These are phyloP conservation scores for Penstemon davidsonii DNA, from an alignment of 257 asterid genomes.

Conservation along the genomic window DNA sequence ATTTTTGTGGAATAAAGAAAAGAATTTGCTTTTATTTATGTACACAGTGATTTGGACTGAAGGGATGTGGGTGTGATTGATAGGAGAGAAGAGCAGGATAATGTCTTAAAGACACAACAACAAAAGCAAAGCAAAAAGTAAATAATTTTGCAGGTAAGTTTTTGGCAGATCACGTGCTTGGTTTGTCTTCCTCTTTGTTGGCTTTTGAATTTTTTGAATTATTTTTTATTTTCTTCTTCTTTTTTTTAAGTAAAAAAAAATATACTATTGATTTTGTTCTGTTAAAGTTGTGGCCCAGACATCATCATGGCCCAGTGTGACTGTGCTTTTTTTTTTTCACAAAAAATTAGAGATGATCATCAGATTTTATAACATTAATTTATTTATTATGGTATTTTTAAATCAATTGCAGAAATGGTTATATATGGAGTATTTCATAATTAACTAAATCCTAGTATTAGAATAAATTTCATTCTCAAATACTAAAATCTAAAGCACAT, in stretches of 20 bases:
- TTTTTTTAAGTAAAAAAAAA: conserved; percentile 21
- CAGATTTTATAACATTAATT: too few relatives aligned
- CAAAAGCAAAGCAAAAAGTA: conserved; percentile 28
- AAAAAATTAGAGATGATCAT: too few relatives aligned
- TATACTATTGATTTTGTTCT: conserved; percentile 33
- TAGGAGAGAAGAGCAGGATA: conserved; percentile 44
- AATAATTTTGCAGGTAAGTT: conserved; percentile 32
- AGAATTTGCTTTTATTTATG: conserved; percentile 20
- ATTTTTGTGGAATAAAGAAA: conserved; percentile 38
- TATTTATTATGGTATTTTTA: too few relatives aligned
- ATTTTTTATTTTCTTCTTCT: conserved; percentile 15
- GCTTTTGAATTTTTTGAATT: conserved; percentile 35
- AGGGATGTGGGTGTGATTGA: conserved; percentile 59
- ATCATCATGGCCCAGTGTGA: conserved; percentile 28
- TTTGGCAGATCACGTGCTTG: conserved; percentile 89
- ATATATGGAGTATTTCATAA: too few relatives aligned
- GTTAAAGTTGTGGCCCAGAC: conserved; percentile 43
- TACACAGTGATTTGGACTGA: conserved; percentile 58
- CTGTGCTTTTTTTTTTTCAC: conserved; percentile 20
- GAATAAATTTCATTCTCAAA: too few relatives aligned
- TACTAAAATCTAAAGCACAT: too few relatives aligned
- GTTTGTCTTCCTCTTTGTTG: conserved; percentile 66
- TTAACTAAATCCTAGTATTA: too few relatives aligned
- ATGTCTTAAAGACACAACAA: conserved; percentile 34
- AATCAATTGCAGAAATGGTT: too few relatives aligned